Conservation (phyloP, 2,329 filamentous ascomycete genomes). For the Botrytis pseudocinerea region DNA sequence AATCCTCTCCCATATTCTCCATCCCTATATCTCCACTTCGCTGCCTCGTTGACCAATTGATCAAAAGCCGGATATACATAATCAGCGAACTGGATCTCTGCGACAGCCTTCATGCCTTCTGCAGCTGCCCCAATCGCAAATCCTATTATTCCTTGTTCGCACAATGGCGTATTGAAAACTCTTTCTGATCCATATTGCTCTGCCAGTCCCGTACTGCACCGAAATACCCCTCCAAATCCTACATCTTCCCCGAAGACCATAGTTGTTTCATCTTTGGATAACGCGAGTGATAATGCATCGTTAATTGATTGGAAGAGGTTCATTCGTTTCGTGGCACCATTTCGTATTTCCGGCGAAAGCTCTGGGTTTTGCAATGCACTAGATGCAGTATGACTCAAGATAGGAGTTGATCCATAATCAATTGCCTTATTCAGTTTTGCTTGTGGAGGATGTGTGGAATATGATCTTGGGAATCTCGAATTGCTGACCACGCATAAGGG, state of each 20-base stretch:
- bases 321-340: conserved; percentile 77
- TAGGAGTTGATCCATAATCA: conserved; percentile 79
- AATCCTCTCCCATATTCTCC: conserved; percentile 56
- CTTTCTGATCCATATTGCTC: conserved; percentile 83
- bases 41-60: conserved; percentile 75
- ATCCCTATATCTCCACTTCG: conserved; percentile 68
- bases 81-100: conserved; percentile 82
- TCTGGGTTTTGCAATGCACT: conserved; percentile 70
- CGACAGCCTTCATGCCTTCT: conserved; percentile 88
- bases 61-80: conserved; percentile 78
- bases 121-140: conserved; percentile 90
- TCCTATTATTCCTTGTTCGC: conserved; percentile 90
- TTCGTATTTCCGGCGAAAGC: conserved; percentile 64
- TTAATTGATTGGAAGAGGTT: conserved; percentile 96
- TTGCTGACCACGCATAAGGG: neutral
- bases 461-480: conserved; percentile 25
- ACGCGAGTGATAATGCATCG: conserved; percentile 77
- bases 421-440: conserved; percentile 78
- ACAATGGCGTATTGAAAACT: conserved; percentile 95
- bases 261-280: conserved; percentile 81
- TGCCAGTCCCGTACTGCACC: conserved; percentile 87
- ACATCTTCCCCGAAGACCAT: conserved; percentile 96
- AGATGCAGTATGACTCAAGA: conserved; percentile 79
- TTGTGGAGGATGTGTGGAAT: conserved; percentile 49
- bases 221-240: conserved; percentile 93